Base-by-base conservation (phyloP, 352 stramenopile species). In the Phytophthora podocarpi region DNA sequence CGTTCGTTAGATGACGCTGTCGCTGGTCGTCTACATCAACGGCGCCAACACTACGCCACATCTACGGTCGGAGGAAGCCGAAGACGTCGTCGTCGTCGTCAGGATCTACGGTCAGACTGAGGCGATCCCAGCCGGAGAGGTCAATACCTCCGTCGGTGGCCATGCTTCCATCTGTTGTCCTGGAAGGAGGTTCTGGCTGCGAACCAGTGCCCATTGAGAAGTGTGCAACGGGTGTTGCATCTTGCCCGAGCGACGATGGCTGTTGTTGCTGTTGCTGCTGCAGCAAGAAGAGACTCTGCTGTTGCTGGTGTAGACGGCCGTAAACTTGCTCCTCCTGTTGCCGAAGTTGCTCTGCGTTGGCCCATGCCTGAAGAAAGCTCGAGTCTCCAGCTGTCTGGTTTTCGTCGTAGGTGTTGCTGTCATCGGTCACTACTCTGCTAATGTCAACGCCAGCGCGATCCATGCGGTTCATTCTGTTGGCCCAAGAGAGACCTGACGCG, bases 61-160 rank as follows among this genome's bases (percentile, higher is more conserved):
- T 10, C 24, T 39, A 46, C 5, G 59, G n/a, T 59, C 32, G 24
- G 9, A 70, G 55, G 36, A 70, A 70, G 9, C 56, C 55, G 43
- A 70, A 70, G n/a, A 70, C 13, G 30, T 70, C 62, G 18, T 70
- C 55, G 20, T 70, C 62, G 15, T 61, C 40, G 36, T 66, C 62
- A 32, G 48, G 23, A 24, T 70, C 62, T 12, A 66, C 48, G 9
- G 55, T 62, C 13, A 70, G 35, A 27, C 55, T 70, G 15, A 70
- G 48, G 16, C 62, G 48, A 3, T 48, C 35, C 62, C 62, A 70
- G 31, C 55, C 62, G 12, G 62, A 26, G 9, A 62, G 46, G 24
- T 70, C 55, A 12, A 70, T 15, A 27, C 28, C 41, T 13, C 31
- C 55, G 21, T 63, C 39, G n/a, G 30, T 18, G 26, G 24, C 23